Percentiles rank a stretch among this genome's conserved stretches.
Evolutionary conservation across 768 basidiomycete genomes (phyloP).

Genomic region (Cyclocybe aegerita): DNA sequence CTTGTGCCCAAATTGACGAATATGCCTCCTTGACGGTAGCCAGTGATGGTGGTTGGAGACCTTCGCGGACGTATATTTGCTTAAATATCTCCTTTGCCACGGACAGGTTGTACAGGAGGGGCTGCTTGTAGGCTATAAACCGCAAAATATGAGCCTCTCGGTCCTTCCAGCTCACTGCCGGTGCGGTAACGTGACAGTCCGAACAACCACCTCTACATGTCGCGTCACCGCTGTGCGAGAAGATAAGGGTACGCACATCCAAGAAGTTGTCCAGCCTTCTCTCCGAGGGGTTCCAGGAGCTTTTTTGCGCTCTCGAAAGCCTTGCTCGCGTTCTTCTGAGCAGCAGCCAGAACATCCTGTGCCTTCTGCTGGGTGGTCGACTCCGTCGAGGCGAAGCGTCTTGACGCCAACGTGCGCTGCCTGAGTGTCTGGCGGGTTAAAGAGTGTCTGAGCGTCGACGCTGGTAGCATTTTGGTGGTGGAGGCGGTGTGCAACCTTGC

Average conservation of each 20-base stretch:
- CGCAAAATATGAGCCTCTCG: too few relatives aligned
- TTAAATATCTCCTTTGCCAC: constrained; percentile 76
- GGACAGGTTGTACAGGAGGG: constrained; percentile 74
- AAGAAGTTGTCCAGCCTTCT: constrained; percentile 58
- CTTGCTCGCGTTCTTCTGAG: constrained; percentile 56
- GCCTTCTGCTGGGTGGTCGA: constrained; percentile 65
- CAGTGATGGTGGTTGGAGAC: constrained; percentile 67
- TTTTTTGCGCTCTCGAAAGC: constrained; percentile 50
- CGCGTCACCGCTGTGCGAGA: neutral
- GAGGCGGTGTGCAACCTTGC: too few relatives aligned
- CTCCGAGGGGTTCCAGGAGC: constrained; percentile 43
- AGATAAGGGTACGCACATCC: constrained; percentile 29
- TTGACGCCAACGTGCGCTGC: constrained; percentile 17
- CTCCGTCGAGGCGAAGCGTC: constrained; percentile 44
- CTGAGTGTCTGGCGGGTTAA: constrained; percentile 28
- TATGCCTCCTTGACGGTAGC: constrained; percentile 58
- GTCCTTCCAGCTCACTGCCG: too few relatives aligned
- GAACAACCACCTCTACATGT: too few relatives aligned
- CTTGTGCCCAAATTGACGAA: constrained; percentile 61
- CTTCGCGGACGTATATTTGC: constrained; percentile 73
- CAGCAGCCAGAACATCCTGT: constrained; percentile 60
- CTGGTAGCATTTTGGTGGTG: constrained; percentile 10
- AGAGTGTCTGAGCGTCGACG: constrained; percentile 27
- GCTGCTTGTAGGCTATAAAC: constrained; percentile 65
- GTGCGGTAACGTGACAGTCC: too few relatives aligned